These are phyloP conservation scores for Naganishia antarctica DNA, from an alignment of 768 basidiomycete genomes.

Conservation along the genomic window DNA sequence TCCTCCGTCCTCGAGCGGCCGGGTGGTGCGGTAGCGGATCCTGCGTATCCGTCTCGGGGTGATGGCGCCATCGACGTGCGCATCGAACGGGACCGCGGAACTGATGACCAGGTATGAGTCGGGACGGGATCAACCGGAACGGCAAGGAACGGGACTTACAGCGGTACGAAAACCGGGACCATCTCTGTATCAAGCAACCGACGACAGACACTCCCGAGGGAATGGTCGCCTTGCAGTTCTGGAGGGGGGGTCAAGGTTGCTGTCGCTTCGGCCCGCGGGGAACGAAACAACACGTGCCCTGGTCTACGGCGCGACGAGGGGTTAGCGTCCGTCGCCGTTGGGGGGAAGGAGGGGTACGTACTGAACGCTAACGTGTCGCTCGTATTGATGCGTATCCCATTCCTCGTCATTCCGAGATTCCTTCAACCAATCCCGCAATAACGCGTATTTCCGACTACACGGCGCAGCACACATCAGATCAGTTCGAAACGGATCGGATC, in stretches of 20 bases:
- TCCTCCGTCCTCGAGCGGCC: neutral
- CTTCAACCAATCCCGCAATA: slow-evolving; percentile 4
- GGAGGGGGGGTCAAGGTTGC: slow-evolving; percentile 10
- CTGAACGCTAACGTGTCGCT: slow-evolving; percentile 2
- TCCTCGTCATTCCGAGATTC: neutral
- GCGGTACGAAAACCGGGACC: slow-evolving; percentile 4
- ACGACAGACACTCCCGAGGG: neutral
- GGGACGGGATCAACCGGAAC: neutral
- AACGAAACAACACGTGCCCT: too few relatives aligned
- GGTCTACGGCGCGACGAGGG: too few relatives aligned
- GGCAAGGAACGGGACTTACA: neutral
- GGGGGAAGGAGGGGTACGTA: neutral
- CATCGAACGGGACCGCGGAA: neutral
- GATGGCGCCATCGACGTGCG: neutral
- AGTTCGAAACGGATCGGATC: neutral
- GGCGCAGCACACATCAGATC: too few relatives aligned
- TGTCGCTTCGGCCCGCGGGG: too few relatives aligned
- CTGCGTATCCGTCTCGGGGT: neutral
- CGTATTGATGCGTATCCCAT: neutral
- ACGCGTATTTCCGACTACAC: neutral
- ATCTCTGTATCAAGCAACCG: neutral
- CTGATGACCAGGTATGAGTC: neutral
- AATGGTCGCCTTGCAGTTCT: slow-evolving; percentile 10
- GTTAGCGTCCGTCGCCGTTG: too few relatives aligned
- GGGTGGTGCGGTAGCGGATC: slow-evolving; percentile 1